Evolutionary conservation across 1,284 basidiomycete species (phyloP).

Genomic region (Austroboletus niveus): DNA sequence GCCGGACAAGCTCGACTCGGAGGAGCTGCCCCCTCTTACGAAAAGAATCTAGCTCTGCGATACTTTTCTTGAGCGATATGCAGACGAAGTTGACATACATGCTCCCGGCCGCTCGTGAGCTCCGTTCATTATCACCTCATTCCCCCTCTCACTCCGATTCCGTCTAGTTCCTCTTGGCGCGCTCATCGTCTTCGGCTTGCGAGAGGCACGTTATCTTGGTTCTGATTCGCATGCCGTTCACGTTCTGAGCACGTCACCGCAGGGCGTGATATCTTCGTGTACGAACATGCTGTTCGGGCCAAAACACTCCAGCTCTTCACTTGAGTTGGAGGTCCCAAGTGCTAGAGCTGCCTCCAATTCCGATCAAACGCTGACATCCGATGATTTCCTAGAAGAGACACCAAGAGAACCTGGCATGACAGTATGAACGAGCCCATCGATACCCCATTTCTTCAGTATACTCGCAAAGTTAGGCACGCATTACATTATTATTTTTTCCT

Average conservation of each 20-base stretch:
- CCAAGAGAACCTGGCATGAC: not conserved
- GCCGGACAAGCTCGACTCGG: no score
- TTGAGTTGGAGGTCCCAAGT: slow-evolving; percentile 21
- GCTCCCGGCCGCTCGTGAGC: slow-evolving; percentile 50
- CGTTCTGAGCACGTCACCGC: not conserved
- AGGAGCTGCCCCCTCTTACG: slow-evolving; percentile 2
- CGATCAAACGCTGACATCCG: slow-evolving; percentile 6
- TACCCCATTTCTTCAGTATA: not conserved
- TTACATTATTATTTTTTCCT: not conserved
- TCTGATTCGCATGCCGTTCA: not conserved
- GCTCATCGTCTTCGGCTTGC: slow-evolving; percentile 47
- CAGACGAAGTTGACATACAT: slow-evolving; percentile 42
- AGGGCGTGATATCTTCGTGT: slow-evolving; percentile 24
- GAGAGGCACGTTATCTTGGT: slow-evolving; percentile 33
- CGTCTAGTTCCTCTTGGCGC: slow-evolving; percentile 43
- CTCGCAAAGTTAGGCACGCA: slow-evolving; percentile 4
- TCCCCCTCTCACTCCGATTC: slow-evolving; percentile 2
- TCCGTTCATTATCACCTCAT: not conserved
- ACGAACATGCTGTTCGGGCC: slow-evolving; percentile 3
- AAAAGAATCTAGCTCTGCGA: slow-evolving; percentile 34
- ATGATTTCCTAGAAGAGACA: slow-evolving; percentile 4
- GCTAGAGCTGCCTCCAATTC: slow-evolving; percentile 21
- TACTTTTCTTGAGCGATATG: slow-evolving; percentile 40
- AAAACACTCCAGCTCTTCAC: slow-evolving; percentile 8
- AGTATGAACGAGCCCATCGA: slow-evolving; percentile 11